Conservation (phyloP, 2,329 filamentous ascomycete genomes). For the Chrysoporthe austroafricana region DNA sequence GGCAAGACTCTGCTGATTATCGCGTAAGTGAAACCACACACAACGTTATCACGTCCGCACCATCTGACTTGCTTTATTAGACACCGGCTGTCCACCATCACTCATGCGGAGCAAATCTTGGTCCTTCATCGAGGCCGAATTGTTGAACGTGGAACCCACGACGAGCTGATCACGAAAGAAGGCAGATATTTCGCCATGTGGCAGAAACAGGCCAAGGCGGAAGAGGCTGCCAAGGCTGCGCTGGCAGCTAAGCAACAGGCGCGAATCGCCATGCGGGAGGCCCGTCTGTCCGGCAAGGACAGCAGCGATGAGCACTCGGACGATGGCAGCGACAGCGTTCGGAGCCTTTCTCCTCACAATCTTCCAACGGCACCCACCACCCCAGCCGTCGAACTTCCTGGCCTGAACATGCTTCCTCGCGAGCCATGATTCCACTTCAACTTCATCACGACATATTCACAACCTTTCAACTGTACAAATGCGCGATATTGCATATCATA, state of each 20-base stretch:
- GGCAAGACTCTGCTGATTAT: conserved; percentile 95
- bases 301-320: conserved; percentile 47
- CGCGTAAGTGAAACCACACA: conserved; percentile 62
- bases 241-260: conserved; percentile 47
- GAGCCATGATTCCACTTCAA: not conserved
- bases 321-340: conserved; percentile 50
- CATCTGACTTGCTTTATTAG: conserved; percentile 42
- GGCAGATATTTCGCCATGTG: conserved; percentile 85
- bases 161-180: conserved; percentile 70
- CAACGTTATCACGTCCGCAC: not conserved
- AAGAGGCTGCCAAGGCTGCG: conserved; percentile 68
- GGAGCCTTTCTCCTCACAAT: conserved; percentile 46
- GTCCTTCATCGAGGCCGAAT: conserved; percentile 79
- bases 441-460: not conserved
- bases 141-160: conserved; percentile 77
- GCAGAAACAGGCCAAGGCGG: conserved; percentile 83
- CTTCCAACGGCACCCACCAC: conserved; percentile 42
- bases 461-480: conserved; percentile 28
- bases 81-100: conserved; percentile 84
- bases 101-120: conserved; percentile 82
- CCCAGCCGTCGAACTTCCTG: conserved; percentile 33
- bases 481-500: conserved; percentile 22
- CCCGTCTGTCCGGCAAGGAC: conserved; percentile 49
- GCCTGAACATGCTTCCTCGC: conserved; percentile 15
- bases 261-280: conserved; percentile 51